Evolutionary conservation across 495 filamentous ascomycete species (phyloP), one percentile per base, ranked within the genome.

Genomic region (Lepidopterella palustris): DNA sequence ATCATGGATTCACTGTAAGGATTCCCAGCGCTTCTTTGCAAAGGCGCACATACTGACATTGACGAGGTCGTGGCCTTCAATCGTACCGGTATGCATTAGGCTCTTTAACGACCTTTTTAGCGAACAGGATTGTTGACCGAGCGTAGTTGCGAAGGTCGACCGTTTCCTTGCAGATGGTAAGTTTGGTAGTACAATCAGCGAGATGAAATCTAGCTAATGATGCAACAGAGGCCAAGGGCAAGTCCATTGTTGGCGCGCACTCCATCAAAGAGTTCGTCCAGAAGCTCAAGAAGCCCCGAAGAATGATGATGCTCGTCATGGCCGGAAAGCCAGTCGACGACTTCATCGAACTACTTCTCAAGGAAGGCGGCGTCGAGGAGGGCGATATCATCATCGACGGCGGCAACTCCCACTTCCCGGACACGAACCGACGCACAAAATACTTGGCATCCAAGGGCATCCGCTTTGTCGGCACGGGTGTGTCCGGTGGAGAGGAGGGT

Each of bases 361-460:
- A 53, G 56, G 62, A 64, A 48, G 90, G 91, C 53, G 86, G 88
- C 73, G 80, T 92, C 53, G 90, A 95, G 76, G 75, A 85, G 74
- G 93, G 92, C 63, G 93, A 98, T 77, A 95, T 98, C 80, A 93
- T 98, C 79, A 97, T 98, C 70, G 93, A 98, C 71, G 93, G 93
- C 75, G 93, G 93, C 65, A 98, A 98, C 85, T 97, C 95, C 50
- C 93, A 98, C 79, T 98, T 87, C 85, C 93, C 93, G 70, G 93
- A 98, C 79, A 89, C 87, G 80, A 98, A 96, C 84, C 90, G 93
- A 78, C 89, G 93, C 70, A 89, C 89, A 68, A 79, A 87, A 73
- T 92, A 95, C 76, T 82, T 98, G 50, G 73, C 77, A 23, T 71
- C 72, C 70, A 98, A 98, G 85, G 86, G 89, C 63, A 89, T 98